Evolutionary conservation across 164 flowering plant genomes (phyloP).

Genomic region (Macadamia integrifolia): DNA sequence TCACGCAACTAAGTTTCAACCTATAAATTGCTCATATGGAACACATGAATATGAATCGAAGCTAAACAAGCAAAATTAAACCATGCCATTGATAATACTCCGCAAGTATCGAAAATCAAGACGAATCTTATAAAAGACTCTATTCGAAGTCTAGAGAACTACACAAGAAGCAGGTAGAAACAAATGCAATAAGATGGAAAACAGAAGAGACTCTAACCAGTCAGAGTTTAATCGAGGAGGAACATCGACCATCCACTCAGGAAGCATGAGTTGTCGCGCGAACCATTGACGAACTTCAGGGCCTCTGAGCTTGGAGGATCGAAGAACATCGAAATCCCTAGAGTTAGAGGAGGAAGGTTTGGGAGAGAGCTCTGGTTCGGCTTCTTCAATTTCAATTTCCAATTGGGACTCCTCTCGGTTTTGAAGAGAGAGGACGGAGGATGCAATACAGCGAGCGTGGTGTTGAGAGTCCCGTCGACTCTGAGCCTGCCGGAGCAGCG

Average conservation of each 20-base stretch:
- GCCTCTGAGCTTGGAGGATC: conserved; percentile 74
- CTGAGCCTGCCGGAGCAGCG: conserved; percentile 72
- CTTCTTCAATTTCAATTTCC: conserved; percentile 17
- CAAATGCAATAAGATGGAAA: background rate
- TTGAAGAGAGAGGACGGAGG: conserved; percentile 59
- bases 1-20: background rate
- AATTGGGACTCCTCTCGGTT: conserved; percentile 8
- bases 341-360: conserved; percentile 1
- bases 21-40: too few relatives aligned
- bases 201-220: conserved; percentile 38
- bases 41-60: too few relatives aligned
- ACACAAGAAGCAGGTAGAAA: background rate
- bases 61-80: too few relatives aligned
- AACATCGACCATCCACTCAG: conserved; percentile 99
- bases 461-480: conserved; percentile 74
- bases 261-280: conserved; percentile 84
- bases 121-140: too few relatives aligned
- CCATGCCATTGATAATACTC: too few relatives aligned
- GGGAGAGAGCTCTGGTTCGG: conserved; percentile 4
- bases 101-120: too few relatives aligned
- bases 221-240: conserved; percentile 62
- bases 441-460: conserved; percentile 75
- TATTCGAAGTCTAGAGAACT: background rate
- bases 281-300: conserved; percentile 81
- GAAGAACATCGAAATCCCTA: conserved; percentile 43